Base-by-base conservation (phyloP, 768 basidiomycete genomes). In the Amanita pseudoporphyria region DNA sequence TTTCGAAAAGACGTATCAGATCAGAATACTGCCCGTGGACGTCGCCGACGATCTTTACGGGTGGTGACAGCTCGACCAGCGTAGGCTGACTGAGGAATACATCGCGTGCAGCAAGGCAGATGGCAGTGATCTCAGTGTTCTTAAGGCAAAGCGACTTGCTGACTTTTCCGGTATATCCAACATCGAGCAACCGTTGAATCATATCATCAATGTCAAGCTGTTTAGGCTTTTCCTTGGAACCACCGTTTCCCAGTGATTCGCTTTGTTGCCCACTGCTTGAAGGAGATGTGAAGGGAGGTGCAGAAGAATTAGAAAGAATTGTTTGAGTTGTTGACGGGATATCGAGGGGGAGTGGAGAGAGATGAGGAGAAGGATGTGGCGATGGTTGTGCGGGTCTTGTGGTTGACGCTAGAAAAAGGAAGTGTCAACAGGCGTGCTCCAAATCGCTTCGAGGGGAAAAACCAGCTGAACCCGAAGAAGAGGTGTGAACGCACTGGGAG, bases 11-110 rank as follows among this genome's bases (percentile, higher is more conserved):
- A 47, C 96, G 86, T 59, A 98, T 98, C 59, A 99, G 82, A 74
- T 99, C 96, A 45, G 89, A 90, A 67, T 97, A 99, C 71, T 99
- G 96, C 6, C 96, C 96, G 61, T 99, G 96, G 5, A 98, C 94
- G 67, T 99, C 96, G 22, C 96, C 96, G 14, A 98, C 96, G 55
- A 99, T 97, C 77, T 98, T 99, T 58, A 99, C 96, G 22, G 96
- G 95, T 7, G 96, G 96, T 5, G 87, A 90, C 44, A 99, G 78
- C 67, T 99, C 96, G 62, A 99, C 85, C 56, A 99, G 82, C 3
- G 95, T 97, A 7, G 96, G 96, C 63, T 99, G 96, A 61, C 78
- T 82, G 54, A 99, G 82, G 62, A 98, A 95, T 42, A 98, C 88
- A 56, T 98, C 96, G 44, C 96, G 82, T 24, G 95, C 95, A 28